These are phyloP conservation scores for Metschnikowia koreensis DNA, from an alignment of 805 yeast genomes.

Conservation along the genomic window DNA sequence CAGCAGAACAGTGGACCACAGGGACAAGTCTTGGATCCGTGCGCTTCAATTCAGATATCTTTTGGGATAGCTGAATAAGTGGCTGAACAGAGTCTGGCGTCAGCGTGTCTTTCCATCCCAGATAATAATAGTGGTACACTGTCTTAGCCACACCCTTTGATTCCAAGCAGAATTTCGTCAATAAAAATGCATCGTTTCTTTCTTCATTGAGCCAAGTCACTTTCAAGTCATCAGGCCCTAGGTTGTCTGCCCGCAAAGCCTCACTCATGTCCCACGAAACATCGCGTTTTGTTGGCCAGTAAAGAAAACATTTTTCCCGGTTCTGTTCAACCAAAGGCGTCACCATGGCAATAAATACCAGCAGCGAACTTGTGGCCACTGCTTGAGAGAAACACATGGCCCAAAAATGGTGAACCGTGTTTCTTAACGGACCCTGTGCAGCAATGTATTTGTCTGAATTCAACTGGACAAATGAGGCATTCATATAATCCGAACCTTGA, in stretches of 20 bases:
- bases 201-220: constrained; percentile 20
- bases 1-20: constrained; percentile 83
- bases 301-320: constrained; percentile 15
- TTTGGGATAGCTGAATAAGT: constrained; percentile 13
- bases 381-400: constrained; percentile 45
- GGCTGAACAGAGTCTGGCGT: constrained; percentile 16
- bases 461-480: constrained; percentile 36
- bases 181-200: constrained; percentile 21
- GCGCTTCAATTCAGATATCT: constrained; percentile 3
- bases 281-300: constrained; percentile 25
- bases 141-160: constrained; percentile 19
- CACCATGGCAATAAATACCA: constrained; percentile 37
- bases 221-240: constrained; percentile 18
- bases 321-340: constrained; percentile 26
- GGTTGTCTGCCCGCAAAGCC: constrained; percentile 20
- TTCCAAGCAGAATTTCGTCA: constrained; percentile 28
- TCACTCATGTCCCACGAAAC: constrained; percentile 21
- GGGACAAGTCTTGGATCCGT: constrained; percentile 26
- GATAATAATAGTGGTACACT: constrained; percentile 17
- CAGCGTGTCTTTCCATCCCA: constrained; percentile 18
- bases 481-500: constrained; percentile 32
- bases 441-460: constrained; percentile 57
- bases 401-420: constrained; percentile 83
- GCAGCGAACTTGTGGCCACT: constrained; percentile 23
- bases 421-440: constrained; percentile 80